Evolutionary conservation across 129 eudicot genomes (phyloP).

Genomic region (Flaveria linearis): DNA sequence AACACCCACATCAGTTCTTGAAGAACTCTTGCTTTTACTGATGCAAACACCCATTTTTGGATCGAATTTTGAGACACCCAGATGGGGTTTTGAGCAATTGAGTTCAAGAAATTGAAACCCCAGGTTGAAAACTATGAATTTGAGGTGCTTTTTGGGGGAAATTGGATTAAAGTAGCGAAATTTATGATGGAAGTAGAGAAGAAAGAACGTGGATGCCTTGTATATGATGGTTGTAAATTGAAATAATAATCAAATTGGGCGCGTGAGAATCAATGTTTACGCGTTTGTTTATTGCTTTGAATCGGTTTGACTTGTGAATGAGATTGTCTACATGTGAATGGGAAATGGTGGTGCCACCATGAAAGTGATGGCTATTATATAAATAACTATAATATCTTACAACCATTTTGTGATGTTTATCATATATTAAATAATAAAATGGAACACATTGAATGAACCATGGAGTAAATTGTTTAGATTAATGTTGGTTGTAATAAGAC

Average conservation of each 20-base stretch:
- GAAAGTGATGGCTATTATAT: not conserved
- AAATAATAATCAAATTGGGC: not conserved
- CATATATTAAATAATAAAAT: not conserved
- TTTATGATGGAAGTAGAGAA: constrained; percentile 15
- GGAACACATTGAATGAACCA: not conserved
- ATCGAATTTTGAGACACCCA: constrained; percentile 18
- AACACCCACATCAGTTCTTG: constrained; percentile 36
- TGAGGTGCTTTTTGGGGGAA: constrained; percentile 5
- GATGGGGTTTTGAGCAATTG: constrained; percentile 27
- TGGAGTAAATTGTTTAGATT: not conserved
- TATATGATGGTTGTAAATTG: not conserved
- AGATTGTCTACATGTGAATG: not conserved
- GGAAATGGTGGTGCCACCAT: not conserved
- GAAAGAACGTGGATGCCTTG: constrained; percentile 40
- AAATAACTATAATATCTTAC: not conserved
- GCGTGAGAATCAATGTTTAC: constrained; percentile 16
- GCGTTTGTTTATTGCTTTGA: constrained; percentile 28
- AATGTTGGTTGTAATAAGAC: not conserved
- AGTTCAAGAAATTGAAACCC: constrained; percentile 10
- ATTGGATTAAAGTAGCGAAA: not conserved
- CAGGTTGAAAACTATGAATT: constrained; percentile 13
- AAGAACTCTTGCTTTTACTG: constrained; percentile 46
- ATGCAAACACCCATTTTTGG: constrained; percentile 56
- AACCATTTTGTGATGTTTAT: not conserved
- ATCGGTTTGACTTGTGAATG: constrained; percentile 21